Base-by-base conservation (phyloP, 108 stramenopile genomes). In the Nitzschia putrida region DNA sequence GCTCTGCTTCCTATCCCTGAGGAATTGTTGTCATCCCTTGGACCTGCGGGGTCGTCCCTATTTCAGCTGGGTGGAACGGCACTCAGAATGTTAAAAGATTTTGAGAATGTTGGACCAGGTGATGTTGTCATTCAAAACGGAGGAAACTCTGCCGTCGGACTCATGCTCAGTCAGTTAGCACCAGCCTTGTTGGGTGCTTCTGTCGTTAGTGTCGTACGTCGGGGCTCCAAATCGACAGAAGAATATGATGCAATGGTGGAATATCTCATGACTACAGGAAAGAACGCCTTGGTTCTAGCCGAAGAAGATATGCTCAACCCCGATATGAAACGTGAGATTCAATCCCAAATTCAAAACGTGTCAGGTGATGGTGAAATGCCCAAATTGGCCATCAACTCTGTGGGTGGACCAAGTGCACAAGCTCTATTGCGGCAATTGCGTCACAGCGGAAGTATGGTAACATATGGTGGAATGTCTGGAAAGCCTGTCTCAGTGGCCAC, bases 391-490 rank as follows among this genome's bases (percentile, higher is more conserved):
- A 58, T 85, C 64, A 82, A 85, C 72, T 55, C 79, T 14, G 77
- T 78, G 38, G 85, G 85, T n/a, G 85, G 85, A 13, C 29, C 42
- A 6, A 73, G 67, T 49, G 77, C 78, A 0, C 29, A 66, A 16
- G 20, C 60, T 11, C 18, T 85, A 23, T 18, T 78, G 40, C 54
- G 64, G 21, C 25, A 68, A 7, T 49, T 85, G 39, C 75, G 56
- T 8, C 42, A 39, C 3, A 64, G 57, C 23, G 79, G 85, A 13
- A 72, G 61, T 25, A 26, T 76, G 55, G 85, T 85, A 16, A 85
- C 81, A 9, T 85, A 85, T 67, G 85, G 85, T 4, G 85, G 81
- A 49, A 77, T 85, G 79, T 80, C 81, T 0, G 68, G 50, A 14
- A n/a, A 80, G 54, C 76, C 79, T 0, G 69, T 85, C 13, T 40